Conservation (phyloP, 2,329 filamentous ascomycete species). For the Trichoderma oligosporum region DNA sequence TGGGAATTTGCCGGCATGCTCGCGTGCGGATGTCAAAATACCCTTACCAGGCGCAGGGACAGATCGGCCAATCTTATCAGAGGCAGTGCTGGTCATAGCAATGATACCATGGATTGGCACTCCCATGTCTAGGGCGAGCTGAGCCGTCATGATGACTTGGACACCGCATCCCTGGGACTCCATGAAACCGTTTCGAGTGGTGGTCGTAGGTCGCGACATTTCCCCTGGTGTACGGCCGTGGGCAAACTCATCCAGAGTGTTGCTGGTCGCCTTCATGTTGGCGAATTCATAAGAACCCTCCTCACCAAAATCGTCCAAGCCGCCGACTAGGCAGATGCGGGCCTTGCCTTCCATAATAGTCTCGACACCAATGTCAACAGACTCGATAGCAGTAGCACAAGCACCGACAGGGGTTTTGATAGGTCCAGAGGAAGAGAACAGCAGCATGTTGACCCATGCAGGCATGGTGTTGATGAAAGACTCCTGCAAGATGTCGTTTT, state of each 20-base stretch:
- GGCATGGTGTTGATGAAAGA: slow-evolving; percentile 99
- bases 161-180: slow-evolving; percentile 98
- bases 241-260: slow-evolving; percentile 91
- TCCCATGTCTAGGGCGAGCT: slow-evolving; percentile 95
- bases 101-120: slow-evolving; percentile 95
- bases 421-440: slow-evolving; percentile 92
- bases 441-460: slow-evolving; percentile 98
- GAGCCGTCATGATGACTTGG: slow-evolving; percentile 97
- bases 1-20: slow-evolving; percentile 86
- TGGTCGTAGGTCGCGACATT: slow-evolving; percentile 97
- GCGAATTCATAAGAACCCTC: slow-evolving; percentile 99
- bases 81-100: slow-evolving; percentile 90
- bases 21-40: slow-evolving; percentile 91
- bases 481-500: slow-evolving; percentile 98
- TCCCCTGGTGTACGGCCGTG: slow-evolving; percentile 93
- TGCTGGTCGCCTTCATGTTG: slow-evolving; percentile 99
- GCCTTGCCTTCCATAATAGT: slow-evolving; percentile 99
- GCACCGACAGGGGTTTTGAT: slow-evolving; percentile 99
- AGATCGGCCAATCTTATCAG: slow-evolving; percentile 97
- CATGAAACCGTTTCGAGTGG: slow-evolving; percentile 97
- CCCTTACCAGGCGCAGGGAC: slow-evolving; percentile 95
- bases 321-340: slow-evolving; percentile 93
- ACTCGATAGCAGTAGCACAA: slow-evolving; percentile 95
- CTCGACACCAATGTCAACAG: slow-evolving; percentile 95
- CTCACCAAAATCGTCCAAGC: slow-evolving; percentile 98